Percentiles rank a stretch among this genome's conserved stretches.
These are phyloP conservation scores for Naematelia aurantialba DNA, from an alignment of 768 basidiomycete species.

Conservation along the genomic window DNA sequence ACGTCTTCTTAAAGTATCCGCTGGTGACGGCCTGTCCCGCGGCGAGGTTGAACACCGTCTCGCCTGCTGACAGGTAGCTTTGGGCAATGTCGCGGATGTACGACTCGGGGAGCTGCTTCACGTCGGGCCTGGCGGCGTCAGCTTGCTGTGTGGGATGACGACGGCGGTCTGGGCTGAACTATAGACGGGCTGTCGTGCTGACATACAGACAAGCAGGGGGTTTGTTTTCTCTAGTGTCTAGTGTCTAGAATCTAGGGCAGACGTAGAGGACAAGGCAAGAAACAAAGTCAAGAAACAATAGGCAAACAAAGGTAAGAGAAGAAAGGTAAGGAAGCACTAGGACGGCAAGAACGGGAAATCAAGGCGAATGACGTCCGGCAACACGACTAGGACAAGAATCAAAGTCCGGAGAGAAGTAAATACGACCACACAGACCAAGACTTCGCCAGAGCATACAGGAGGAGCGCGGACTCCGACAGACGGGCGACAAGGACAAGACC, in stretches of 20 bases:
- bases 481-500: too few species aligned
- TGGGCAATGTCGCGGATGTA: slow-evolving; percentile 73
- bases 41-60: slow-evolving; percentile 79
- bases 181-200: too few species aligned
- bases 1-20: slow-evolving; percentile 59
- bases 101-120: slow-evolving; percentile 60
- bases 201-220: too few species aligned
- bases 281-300: neutral
- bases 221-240: too few species aligned
- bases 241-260: neutral
- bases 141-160: too few species aligned
- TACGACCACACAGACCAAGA: too few species aligned
- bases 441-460: too few species aligned
- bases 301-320: neutral
- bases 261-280: neutral
- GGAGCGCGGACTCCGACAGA: too few species aligned
- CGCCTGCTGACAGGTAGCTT: slow-evolving; percentile 78
- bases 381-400: too few species aligned
- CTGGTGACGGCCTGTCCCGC: slow-evolving; percentile 84
- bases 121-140: neutral
- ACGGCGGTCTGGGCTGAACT: too few species aligned
- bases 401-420: too few species aligned
- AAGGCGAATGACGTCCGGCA: too few species aligned
- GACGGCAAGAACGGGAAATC: neutral
- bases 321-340: neutral